Conservation (phyloP, 2,329 filamentous ascomycete species). For the Catunica adiposa region DNA sequence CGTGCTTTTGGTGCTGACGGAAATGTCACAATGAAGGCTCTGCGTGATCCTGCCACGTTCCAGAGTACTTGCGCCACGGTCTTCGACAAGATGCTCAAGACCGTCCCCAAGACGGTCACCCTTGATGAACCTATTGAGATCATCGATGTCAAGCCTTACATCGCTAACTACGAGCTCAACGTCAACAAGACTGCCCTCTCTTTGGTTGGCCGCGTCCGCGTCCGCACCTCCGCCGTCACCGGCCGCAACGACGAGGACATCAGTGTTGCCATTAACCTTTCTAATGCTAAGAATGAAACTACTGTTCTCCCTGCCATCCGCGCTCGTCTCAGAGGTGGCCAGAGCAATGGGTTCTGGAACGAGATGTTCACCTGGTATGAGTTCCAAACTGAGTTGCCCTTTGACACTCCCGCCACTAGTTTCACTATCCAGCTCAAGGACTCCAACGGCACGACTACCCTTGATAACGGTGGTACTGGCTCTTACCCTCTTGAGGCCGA, state of each 20-base stretch:
- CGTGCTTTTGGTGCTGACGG: constrained; percentile 28
- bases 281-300: constrained; percentile 16
- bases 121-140: constrained; percentile 20
- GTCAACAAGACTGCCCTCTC: constrained; percentile 16
- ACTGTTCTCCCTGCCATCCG: constrained; percentile 1
- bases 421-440: constrained; percentile 20
- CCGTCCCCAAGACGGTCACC: constrained; percentile 20
- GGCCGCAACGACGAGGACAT: constrained; percentile 17
- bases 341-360: constrained; percentile 16
- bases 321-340: constrained; percentile 14
- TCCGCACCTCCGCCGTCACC: constrained; percentile 15
- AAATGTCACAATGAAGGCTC: constrained; percentile 26
- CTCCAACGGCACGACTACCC: constrained; percentile 16
- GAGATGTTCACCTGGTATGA: constrained; percentile 21
- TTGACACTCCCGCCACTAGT: constrained; percentile 19
- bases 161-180: constrained; percentile 18
- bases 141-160: constrained; percentile 22
- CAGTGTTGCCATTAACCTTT: constrained; percentile 16
- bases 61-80: constrained; percentile 20
- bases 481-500: constrained; percentile 20
- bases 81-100: constrained; percentile 24
- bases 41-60: constrained; percentile 25
- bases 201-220: constrained; percentile 19
- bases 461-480: constrained; percentile 18
- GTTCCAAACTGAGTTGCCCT: constrained; percentile 18